Evolutionary conservation across 2,329 filamentous ascomycete genomes (phyloP), one percentile per base, ranked within the genome.

Genomic region (Spiromastix sp.): DNA sequence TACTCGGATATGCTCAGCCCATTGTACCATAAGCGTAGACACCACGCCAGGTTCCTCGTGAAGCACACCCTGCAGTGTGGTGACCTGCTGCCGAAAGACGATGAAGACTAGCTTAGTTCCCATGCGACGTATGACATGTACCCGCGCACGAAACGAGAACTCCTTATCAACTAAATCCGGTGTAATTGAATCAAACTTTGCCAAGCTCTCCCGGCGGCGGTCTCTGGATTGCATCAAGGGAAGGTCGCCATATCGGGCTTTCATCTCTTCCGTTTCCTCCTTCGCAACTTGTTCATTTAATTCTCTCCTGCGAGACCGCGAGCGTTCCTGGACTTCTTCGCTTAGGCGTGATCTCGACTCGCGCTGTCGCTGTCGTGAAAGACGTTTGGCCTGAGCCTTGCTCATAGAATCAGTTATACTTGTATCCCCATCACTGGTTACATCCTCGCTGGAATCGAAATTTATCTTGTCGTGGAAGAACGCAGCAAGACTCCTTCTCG

Each of bases 31-130:
- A 48, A 81, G 72, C 39, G 77, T 70, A 1, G 81, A 80, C 8
- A 82, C 70, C 31, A 67, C 65, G 5, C 75, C 72, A 44, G 77
- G 65, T 45, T 72, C 66, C 41, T 68, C 63, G 15, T 75, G 66
- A 26, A 95, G 66, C 2, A 94, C 83, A 42, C 85, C 86, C 58
- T 95, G 87, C 34, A 94, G 75, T 16, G 85, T 91, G 45, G 74
- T 70, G 9, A 82, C 77, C 60, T 87, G 81, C 60, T 94, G 85
- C 37, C 87, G 79, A 52, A 94, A 81, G 39, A 93, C 73, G 28
- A 94, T 65, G 58, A 94, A 94, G 49, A 85, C 83, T 21, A 94
- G 68, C 46, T 82, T 80, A 48, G 83, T 72, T 53, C 85, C 89
- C 64, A 94, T 72, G 48, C 81, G 80, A 30, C 87, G 77, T 39